Percentiles rank a stretch among this genome's conserved stretches.
These are phyloP conservation scores for Nemania sp. DNA, from an alignment of 2,329 filamentous ascomycete species.

Conservation along the genomic window DNA sequence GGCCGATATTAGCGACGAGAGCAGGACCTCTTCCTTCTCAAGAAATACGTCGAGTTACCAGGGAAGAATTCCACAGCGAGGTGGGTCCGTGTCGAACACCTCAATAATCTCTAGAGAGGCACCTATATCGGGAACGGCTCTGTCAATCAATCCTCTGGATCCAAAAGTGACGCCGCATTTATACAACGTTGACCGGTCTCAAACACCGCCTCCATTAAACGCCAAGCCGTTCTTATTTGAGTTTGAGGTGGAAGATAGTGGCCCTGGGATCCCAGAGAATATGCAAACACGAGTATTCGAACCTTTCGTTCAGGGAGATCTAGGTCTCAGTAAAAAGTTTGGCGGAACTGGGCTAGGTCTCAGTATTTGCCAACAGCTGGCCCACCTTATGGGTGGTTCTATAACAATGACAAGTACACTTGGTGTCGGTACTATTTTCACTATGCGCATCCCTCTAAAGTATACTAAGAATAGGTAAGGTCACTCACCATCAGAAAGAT, in stretches of 20 bases:
- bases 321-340: constrained; percentile 88
- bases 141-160: constrained; percentile 73
- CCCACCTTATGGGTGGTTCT: constrained; percentile 82
- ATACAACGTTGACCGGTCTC: constrained; percentile 65
- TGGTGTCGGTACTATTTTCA: constrained; percentile 83
- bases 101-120: constrained; percentile 62
- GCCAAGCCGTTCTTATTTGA: constrained; percentile 80
- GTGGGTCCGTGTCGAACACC: constrained; percentile 63
- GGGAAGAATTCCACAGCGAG: constrained; percentile 58
- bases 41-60: constrained; percentile 58
- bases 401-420: constrained; percentile 78
- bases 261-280: constrained; percentile 83
- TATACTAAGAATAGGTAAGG: constrained; percentile 76
- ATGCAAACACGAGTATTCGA: constrained; percentile 90
- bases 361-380: constrained; percentile 89
- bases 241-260: constrained; percentile 89
- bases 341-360: constrained; percentile 89
- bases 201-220: constrained; percentile 69
- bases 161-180: constrained; percentile 63
- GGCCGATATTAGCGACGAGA: constrained; percentile 57
- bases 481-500: neutral
- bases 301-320: constrained; percentile 93
- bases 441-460: constrained; percentile 82
- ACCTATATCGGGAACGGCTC: constrained; percentile 60
- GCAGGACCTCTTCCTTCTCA: constrained; percentile 65